Evolutionary conservation across 768 basidiomycete genomes (phyloP).

Genomic region (Suillus americanus): DNA sequence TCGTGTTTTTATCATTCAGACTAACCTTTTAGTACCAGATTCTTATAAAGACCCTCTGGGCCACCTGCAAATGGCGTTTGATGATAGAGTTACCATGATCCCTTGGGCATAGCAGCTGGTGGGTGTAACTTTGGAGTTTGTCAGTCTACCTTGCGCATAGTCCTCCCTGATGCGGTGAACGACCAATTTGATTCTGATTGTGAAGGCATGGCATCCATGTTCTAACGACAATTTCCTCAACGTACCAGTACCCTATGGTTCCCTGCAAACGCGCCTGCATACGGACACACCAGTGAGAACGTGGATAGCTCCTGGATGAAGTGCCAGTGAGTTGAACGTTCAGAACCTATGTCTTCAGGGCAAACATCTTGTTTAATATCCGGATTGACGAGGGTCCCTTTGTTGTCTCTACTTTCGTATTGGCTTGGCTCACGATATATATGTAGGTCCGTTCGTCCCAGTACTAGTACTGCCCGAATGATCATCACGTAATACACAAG

Average conservation of each 20-base stretch:
- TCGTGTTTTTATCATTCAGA: not conserved
- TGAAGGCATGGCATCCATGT: no score
- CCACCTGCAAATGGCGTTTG: not conserved
- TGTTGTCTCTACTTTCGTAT: not conserved
- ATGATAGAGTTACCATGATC: no score
- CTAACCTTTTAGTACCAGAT: not conserved
- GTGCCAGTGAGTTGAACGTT: not conserved
- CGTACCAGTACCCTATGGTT: not conserved
- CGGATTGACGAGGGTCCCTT: not conserved
- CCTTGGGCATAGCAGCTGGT: no score
- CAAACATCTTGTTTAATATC: not conserved
- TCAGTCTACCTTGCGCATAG: no score
- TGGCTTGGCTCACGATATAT: not conserved
- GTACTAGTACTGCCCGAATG: no score
- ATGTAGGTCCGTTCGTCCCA: not conserved
- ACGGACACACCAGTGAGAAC: not conserved
- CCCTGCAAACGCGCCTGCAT: not conserved
- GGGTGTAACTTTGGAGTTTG: no score
- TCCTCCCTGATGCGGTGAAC: no score
- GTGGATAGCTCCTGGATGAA: not conserved
- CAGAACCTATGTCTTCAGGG: not conserved
- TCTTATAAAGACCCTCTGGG: not conserved
- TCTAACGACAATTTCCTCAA: not conserved
- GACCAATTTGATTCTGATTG: no score
- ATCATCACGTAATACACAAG: no score